Base-by-base conservation (phyloP, 2,329 filamentous ascomycete species). In the Cytospora leucostoma region DNA sequence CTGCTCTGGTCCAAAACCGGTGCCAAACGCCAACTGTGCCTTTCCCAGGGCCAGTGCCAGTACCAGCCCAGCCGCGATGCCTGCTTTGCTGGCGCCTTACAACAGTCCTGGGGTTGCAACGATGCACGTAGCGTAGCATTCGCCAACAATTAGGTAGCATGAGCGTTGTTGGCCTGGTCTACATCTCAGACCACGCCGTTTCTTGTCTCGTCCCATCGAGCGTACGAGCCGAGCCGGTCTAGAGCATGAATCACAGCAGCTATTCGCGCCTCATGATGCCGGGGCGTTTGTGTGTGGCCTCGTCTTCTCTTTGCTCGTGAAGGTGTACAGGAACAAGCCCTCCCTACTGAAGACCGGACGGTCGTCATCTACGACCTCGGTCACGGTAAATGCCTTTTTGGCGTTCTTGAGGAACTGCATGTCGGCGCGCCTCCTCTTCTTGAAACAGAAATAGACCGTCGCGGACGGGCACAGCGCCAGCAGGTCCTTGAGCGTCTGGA, bases 391-490 rank as follows among this genome's bases (percentile, higher is more conserved):
- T 40, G 79, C 75, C 76, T 89, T 92, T 72, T 80, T 86, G 17
- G 88, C 87, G 72, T 83, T 83, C 74, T 89, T 90, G 72, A 93
- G 82, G 71, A 92, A 92, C 64, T 89, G 85, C 78, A 88, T 82
- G 72, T 93, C 90, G 50, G 90, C 95, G 65, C 92, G 84, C 72
- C 95, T 86, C 69, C 95, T 84, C 78, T 92, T 94, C 82, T 97
- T 98, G 82, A 96, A 97, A 79, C 94, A 97, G 77, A 99, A 98
- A 75, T 87, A 89, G 54, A 89, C 74, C 11, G 82, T 79, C 12
- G 84, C 83, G 51, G 80, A 75, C 27, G 89, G 89, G 74, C 89
- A 93, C 51, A 93, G 83, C 17, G 85, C 83, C 67, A 97, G 81
- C 55, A 97, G 80, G 67, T 91, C 87, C 64, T 84, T 80, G 68